phyloP scores from a whole-genome alignment of 192 early-diverging fungal genomes.

The Coemansia sp. region DNA sequence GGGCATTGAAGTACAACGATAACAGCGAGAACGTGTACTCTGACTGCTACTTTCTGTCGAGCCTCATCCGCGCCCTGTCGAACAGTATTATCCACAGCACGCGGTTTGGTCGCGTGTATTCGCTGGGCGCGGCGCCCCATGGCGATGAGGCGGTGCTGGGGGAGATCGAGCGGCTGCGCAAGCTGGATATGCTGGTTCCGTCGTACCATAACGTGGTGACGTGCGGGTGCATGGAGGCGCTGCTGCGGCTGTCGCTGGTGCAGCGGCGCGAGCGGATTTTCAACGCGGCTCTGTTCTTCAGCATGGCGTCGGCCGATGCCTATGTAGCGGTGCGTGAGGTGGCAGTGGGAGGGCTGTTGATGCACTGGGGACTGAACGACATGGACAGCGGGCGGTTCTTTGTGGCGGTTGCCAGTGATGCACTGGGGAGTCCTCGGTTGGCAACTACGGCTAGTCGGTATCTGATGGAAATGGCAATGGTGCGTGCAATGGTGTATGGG shows the following conservation, averaged over 20 bases:
- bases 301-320: slow-evolving; percentile 70
- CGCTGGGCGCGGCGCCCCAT: slow-evolving; percentile 4
- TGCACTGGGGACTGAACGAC: slow-evolving; percentile 65
- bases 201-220: slow-evolving; percentile 87
- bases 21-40: slow-evolving; percentile 86
- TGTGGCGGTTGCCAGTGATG: slow-evolving; percentile 22
- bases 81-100: slow-evolving; percentile 59
- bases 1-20: slow-evolving; percentile 88
- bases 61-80: slow-evolving; percentile 70
- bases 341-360: slow-evolving; percentile 73
- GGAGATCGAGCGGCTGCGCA: slow-evolving; percentile 80
- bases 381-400: slow-evolving; percentile 20
- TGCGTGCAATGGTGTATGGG: slow-evolving; percentile 41
- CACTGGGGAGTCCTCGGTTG: slow-evolving; percentile 6
- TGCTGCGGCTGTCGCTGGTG: slow-evolving; percentile 60
- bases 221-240: slow-evolving; percentile 72
- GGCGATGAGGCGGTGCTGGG: slow-evolving; percentile 26
- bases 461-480: slow-evolving; percentile 20
- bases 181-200: slow-evolving; percentile 77
- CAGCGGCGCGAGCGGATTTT: slow-evolving; percentile 65
- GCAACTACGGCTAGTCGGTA: slow-evolving; percentile 9
- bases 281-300: slow-evolving; percentile 73
- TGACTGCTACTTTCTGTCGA: slow-evolving; percentile 76
- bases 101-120: slow-evolving; percentile 17
- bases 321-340: slow-evolving; percentile 68